phyloP scores from a whole-genome alignment of 1,284 basidiomycete species.

The Volvariella surrecta region DNA sequence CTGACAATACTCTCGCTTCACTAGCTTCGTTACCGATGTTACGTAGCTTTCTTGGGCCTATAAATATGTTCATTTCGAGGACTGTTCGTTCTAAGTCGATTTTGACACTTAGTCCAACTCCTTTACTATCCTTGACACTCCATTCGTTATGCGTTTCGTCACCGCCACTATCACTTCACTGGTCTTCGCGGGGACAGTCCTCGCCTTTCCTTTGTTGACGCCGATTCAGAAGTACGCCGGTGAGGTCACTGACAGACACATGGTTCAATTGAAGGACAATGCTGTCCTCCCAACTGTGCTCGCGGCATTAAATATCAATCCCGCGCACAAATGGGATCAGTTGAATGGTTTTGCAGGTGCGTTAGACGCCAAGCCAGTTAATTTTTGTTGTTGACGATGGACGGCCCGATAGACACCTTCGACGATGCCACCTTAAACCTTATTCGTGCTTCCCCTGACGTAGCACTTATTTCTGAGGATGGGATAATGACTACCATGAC shows the following conservation, averaged over 20 bases:
- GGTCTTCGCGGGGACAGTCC: constrained; percentile 10
- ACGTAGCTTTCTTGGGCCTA: too few species aligned
- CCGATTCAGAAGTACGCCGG: constrained; percentile 16
- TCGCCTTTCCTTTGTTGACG: constrained; percentile 12
- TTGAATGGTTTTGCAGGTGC: neutral
- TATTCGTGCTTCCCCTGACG: constrained; percentile 13
- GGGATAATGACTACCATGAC: constrained; percentile 10
- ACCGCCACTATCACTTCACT: constrained; percentile 16
- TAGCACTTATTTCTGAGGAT: constrained; percentile 11
- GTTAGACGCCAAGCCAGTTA: neutral
- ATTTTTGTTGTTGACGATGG: neutral
- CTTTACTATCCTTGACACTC: neutral
- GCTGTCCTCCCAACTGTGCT: neutral
- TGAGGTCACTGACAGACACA: constrained; percentile 31
- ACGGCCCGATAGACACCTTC: neutral
- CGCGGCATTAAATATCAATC: too few species aligned
- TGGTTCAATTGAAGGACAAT: constrained; percentile 50
- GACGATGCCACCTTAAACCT: neutral
- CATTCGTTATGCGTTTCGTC: constrained; percentile 18
- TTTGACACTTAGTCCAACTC: too few species aligned
- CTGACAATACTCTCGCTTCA: too few species aligned
- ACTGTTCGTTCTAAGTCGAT: too few species aligned
- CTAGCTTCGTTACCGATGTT: too few species aligned
- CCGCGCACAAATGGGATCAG: neutral
- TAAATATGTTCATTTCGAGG: too few species aligned